Evolutionary conservation across 2,329 filamentous ascomycete species (phyloP), one percentile per base, ranked within the genome.

Genomic region (Ceratocystis cacaofunesta): DNA sequence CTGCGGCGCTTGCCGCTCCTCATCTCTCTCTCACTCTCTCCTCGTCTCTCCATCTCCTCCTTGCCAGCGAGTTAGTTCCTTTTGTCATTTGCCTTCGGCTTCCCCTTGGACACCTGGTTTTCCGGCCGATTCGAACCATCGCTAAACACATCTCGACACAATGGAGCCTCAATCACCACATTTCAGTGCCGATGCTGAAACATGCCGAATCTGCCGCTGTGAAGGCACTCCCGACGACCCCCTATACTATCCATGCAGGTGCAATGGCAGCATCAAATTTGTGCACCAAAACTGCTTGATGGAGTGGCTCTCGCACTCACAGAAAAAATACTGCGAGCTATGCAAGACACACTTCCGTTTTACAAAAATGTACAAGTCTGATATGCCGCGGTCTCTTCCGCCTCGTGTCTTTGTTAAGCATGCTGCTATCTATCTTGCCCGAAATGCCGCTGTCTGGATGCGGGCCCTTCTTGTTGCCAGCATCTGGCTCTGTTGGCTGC

Each of bases 321-420:
- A 99, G 74, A 99, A 99, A 83, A 97, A 97, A 76, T 89, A 99
- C 79, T 99, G 95, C 80, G 94, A 99, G 78, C 85, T 99, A 44
- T 99, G 94, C 85, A 99, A 99, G 78, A 99, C 94, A 1, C 87
- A 92, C 0, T 99, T 97, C 73, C 89, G 91, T 68, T 99, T 99
- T 78, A 99, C 94, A 64, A 99, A 99, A 76, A 83, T 99, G 48
- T 99, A 99, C 78, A 86, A 92, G 68, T 90, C 91, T 3, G 84
- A 92, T 72, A 99, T 99, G 94, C 95, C 94, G 1, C 83, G 84
- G 68, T 85, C 83, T 12, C 81, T 99, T 15, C 94, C 95, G 0
- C 81, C 86, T 50, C 82, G 87, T 61, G 80, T 99, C 68, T 96
- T 99, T 71, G 70, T 91, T 65, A 85, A 85, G 69, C 89, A 95